These are phyloP conservation scores for Irpex lacteus DNA, from an alignment of 1,284 basidiomycete species.

Conservation along the genomic window DNA sequence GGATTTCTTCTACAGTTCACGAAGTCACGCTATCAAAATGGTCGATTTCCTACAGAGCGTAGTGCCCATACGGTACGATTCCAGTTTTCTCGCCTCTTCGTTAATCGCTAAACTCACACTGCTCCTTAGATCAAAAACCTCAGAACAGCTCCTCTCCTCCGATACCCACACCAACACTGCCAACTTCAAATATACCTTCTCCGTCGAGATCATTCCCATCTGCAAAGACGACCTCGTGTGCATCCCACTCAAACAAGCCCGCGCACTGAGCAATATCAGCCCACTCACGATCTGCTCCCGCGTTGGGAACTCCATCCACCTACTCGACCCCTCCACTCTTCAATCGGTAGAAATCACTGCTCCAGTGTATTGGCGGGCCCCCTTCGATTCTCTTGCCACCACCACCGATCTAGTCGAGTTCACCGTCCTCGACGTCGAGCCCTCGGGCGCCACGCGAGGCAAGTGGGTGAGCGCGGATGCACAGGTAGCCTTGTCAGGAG, in stretches of 20 bases:
- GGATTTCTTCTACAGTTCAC: slow-evolving; percentile 93
- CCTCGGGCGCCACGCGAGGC: slow-evolving; percentile 65
- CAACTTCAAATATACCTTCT: slow-evolving; percentile 98
- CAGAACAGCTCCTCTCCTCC: slow-evolving; percentile 90
- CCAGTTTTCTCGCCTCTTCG: background rate
- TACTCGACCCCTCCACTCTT: slow-evolving; percentile 88
- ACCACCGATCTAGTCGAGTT: slow-evolving; percentile 92
- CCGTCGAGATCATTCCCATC: slow-evolving; percentile 94
- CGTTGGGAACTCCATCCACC: slow-evolving; percentile 88
- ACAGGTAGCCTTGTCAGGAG: slow-evolving; percentile 86
- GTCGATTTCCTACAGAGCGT: slow-evolving; percentile 91
- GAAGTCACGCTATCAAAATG: slow-evolving; percentile 95
- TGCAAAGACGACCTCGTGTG: slow-evolving; percentile 98
- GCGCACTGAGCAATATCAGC: slow-evolving; percentile 82
- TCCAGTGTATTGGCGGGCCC: slow-evolving; percentile 87
- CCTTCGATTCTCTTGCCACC: slow-evolving; percentile 82
- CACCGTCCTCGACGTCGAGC: slow-evolving; percentile 93
- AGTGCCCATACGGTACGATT: slow-evolving; percentile 78
- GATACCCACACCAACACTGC: slow-evolving; percentile 93
- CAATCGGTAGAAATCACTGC: slow-evolving; percentile 81
- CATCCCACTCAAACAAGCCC: slow-evolving; percentile 81
- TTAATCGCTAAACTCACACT: background rate
- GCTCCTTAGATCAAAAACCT: slow-evolving; percentile 73
- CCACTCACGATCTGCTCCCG: slow-evolving; percentile 88
- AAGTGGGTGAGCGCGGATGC: slow-evolving; percentile 90